Evolutionary conservation across 1,139 yeast genomes (phyloP).

Genomic region (Lizanozyma gosingica): DNA sequence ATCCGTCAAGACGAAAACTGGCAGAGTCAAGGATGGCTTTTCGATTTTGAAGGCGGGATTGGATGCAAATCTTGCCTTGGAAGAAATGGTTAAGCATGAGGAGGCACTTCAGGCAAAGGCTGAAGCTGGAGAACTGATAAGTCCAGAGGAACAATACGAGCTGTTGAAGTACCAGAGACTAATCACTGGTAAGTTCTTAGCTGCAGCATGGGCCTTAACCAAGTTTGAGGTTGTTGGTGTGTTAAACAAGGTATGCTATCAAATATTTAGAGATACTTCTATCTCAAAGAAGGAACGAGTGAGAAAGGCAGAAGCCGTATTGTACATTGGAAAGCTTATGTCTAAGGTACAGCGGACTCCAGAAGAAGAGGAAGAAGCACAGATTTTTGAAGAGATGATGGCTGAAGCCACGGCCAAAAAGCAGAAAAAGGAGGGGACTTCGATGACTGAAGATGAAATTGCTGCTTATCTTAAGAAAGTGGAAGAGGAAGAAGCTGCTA

Average conservation of each 20-base stretch:
- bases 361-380: conserved; percentile 68
- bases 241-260: conserved; percentile 56
- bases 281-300: conserved; percentile 43
- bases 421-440: conserved; percentile 16
- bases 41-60: conserved; percentile 33
- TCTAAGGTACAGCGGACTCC: conserved; percentile 47
- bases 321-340: conserved; percentile 50
- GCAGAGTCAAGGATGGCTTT: conserved; percentile 29
- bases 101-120: conserved; percentile 51
- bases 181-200: conserved; percentile 65
- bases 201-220: conserved; percentile 74
- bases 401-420: conserved; percentile 55
- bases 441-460: conserved; percentile 7
- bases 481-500: conserved; percentile 8
- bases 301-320: conserved; percentile 51
- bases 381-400: conserved; percentile 70
- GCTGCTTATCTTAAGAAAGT: conserved; percentile 8
- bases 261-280: conserved; percentile 47
- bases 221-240: conserved; percentile 66
- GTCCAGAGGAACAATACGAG: background rate
- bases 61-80: conserved; percentile 33
- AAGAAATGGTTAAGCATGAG: conserved; percentile 38
- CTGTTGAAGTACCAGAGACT: conserved; percentile 18
- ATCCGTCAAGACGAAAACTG: conserved; percentile 32
- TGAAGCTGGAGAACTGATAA: conserved; percentile 19